A percentile compares a stretch with the other conserved stretches of the same genome.
Evolutionary conservation across 805 yeast species (phyloP).

Genomic region (Candida sithepensis): DNA sequence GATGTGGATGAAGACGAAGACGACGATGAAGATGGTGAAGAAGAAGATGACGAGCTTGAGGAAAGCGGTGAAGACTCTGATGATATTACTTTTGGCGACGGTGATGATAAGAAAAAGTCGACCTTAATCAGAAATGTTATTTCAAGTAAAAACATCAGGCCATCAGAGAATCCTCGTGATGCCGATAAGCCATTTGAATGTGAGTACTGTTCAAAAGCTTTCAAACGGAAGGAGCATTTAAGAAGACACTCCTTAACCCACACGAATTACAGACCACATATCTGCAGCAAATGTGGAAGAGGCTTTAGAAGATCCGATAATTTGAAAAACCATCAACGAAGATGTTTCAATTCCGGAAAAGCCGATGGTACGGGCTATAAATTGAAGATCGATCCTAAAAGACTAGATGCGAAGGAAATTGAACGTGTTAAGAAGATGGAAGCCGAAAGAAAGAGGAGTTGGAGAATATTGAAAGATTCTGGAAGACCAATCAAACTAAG

Average conservation of each 20-base stretch:
- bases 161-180: slow-evolving; percentile 17
- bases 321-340: slow-evolving; percentile 24
- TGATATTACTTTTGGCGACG: neutral
- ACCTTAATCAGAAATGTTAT: slow-evolving; percentile 19
- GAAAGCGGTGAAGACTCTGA: neutral
- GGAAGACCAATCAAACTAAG: slow-evolving; percentile 5
- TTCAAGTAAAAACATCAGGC: slow-evolving; percentile 21
- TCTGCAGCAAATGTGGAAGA: slow-evolving; percentile 24
- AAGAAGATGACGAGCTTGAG: neutral
- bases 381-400: slow-evolving; percentile 18
- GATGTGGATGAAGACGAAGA: neutral
- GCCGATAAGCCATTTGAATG: slow-evolving; percentile 21
- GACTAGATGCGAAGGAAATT: slow-evolving; percentile 20
- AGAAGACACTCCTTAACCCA: slow-evolving; percentile 27
- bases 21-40: slow-evolving; percentile 4
- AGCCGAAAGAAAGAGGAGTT: slow-evolving; percentile 7
- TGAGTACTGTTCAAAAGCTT: slow-evolving; percentile 23
- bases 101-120: slow-evolving; percentile 7
- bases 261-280: slow-evolving; percentile 25
- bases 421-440: slow-evolving; percentile 19
- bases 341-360: slow-evolving; percentile 20
- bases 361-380: slow-evolving; percentile 19
- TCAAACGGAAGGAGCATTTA: slow-evolving; percentile 26
- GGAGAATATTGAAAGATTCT: slow-evolving; percentile 9
- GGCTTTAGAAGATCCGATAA: slow-evolving; percentile 29